Percentiles rank a stretch among this genome's conserved stretches.
phyloP scores from a whole-genome alignment of 2,329 filamentous ascomycete species.

The Balansia obtecta region DNA sequence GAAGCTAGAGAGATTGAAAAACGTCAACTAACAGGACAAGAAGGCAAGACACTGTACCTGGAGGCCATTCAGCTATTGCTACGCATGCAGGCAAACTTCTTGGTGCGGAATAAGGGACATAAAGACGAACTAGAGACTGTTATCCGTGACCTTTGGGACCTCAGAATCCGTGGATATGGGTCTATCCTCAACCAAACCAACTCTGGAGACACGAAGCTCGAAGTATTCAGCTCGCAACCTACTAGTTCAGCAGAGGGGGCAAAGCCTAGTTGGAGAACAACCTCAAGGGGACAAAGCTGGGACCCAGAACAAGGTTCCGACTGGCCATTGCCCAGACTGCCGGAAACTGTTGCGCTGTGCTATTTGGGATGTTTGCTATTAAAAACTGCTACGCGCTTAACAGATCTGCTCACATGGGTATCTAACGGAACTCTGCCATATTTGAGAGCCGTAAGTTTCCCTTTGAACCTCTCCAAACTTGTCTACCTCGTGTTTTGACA shows the following conservation, averaged over 20 bases:
- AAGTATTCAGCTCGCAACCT: constrained; percentile 28
- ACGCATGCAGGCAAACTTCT: constrained; percentile 65
- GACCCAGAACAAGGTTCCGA: constrained; percentile 29
- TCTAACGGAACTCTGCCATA: constrained; percentile 58
- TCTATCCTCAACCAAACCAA: constrained; percentile 20
- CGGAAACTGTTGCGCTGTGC: constrained; percentile 66
- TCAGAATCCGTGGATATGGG: constrained; percentile 43
- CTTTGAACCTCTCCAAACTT: not conserved
- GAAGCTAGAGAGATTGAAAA: constrained; percentile 40
- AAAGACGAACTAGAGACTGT: constrained; percentile 65
- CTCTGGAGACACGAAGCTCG: constrained; percentile 15
- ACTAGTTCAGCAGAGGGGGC: constrained; percentile 9
- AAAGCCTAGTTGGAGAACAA: constrained; percentile 16
- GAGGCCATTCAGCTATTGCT: constrained; percentile 77
- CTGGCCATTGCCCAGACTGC: constrained; percentile 50
- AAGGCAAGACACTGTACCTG: constrained; percentile 67
- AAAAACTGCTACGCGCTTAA: constrained; percentile 62
- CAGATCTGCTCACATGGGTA: constrained; percentile 60
- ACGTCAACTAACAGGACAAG: constrained; percentile 48
- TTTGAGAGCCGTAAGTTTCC: constrained; percentile 45
- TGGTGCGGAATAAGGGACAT: constrained; percentile 54
- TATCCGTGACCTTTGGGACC: constrained; percentile 73
- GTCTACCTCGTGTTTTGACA: not conserved
- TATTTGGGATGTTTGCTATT: constrained; percentile 70
- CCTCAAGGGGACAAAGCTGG: constrained; percentile 29